Base-by-base conservation (phyloP, 202 grass and related monocot species). In the Zizania palustris region DNA sequence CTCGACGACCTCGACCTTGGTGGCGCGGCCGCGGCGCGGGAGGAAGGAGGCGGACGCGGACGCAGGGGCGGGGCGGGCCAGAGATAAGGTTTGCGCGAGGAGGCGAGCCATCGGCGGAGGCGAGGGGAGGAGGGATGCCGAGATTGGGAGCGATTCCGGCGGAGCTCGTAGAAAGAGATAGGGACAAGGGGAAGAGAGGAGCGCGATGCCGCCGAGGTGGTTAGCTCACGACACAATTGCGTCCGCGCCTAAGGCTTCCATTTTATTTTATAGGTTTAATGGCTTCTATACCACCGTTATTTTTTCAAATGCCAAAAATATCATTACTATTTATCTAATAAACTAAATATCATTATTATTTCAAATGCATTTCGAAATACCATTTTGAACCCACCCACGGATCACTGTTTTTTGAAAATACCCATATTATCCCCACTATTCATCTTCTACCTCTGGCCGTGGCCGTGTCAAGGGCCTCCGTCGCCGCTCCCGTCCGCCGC, bases 1-100 rank as follows among this genome's bases (percentile, higher is more conserved):
- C 85, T 98, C 91, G 73, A 94, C 79, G 57, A 94, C 43, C 62
- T 90, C 86, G 14, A 88, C 95, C 73, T 90, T 86, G 15, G 81
- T 90, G 69, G 85, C 70, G 40, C 88, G 61, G 48, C 86, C 67
- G 58, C 86, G 80, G 36, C 80, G 71, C 11, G 80, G 69, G 15
- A 63, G 71, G 18, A 85, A 62, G 33, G 65, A 71, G 41, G 40
- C 18, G 38, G 84, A n/a, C n/a, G n/a, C n/a, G 10, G 56, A 41
- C 1, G 53, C 40, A 1, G 78, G 63, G 19, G 60, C 7, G 9
- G 61, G 72, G 48, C 78, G 89, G 10, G 80, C 45, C 39, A 83
- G 66, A 79, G 50, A 28, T 63, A 91, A 67, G 78, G 85, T 88
- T 82, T 88, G 80, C 37, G 84, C 54, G 65, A 91, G 80, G 77